These are phyloP conservation scores for Trypanosoma boissoni DNA, from an alignment of 208 protist species.

Conservation along the genomic window DNA sequence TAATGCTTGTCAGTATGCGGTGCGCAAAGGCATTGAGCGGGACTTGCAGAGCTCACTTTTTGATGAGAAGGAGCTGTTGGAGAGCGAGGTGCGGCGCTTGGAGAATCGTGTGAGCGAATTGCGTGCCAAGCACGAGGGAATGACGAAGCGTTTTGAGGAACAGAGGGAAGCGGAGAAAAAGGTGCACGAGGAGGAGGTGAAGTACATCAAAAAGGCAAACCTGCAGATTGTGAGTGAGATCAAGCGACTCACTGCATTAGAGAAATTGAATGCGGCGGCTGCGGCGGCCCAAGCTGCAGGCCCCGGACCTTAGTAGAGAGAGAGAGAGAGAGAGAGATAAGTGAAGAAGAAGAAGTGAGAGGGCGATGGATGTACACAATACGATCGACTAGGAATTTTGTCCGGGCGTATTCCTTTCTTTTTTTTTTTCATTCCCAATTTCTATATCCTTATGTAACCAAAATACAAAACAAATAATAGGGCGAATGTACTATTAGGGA, in stretches of 20 bases:
- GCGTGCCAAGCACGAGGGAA: conserved; percentile 72
- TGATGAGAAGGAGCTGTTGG: conserved; percentile 54
- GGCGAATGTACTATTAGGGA: too few species aligned
- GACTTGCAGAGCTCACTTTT: conserved; percentile 68
- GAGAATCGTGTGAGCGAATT: conserved; percentile 88
- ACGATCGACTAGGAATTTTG: too few species aligned
- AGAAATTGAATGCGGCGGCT: conserved; percentile 31
- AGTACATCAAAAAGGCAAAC: conserved; percentile 84
- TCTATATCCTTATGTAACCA: too few species aligned
- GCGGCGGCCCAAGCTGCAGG: background rate
- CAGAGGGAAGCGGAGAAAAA: conserved; percentile 60
- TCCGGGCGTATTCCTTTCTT: too few species aligned
- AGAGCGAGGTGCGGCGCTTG: conserved; percentile 81
- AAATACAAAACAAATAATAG: too few species aligned
- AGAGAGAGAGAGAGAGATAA: background rate
- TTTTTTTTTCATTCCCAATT: too few species aligned
- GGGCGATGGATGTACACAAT: too few species aligned
- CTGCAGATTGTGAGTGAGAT: conserved; percentile 87
- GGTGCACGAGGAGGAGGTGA: conserved; percentile 84
- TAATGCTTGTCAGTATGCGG: conserved; percentile 77
- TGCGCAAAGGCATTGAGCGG: conserved; percentile 86
- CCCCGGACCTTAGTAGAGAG: background rate
- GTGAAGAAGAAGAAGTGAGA: too few species aligned
- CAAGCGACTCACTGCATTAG: conserved; percentile 71
- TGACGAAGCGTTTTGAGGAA: conserved; percentile 83